Percentiles rank a stretch among this genome's conserved stretches.
Conservation (phyloP, 306 rosid genomes). For the Canavalia gladiata region DNA sequence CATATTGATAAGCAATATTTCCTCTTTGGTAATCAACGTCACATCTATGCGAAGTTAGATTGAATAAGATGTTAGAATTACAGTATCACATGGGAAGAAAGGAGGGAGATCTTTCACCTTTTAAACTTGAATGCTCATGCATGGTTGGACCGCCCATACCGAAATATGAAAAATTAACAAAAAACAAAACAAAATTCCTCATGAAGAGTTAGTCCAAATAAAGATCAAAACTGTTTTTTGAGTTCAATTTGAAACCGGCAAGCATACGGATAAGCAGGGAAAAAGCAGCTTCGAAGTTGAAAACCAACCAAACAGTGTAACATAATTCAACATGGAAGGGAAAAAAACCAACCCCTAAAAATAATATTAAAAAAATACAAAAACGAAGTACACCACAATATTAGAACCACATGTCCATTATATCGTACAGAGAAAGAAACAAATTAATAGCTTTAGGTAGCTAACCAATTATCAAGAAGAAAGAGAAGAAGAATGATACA, state of each 20-base stretch:
- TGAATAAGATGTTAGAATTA: constrained; percentile 40
- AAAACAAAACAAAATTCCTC: not conserved
- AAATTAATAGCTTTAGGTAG: constrained; percentile 29
- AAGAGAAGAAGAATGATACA: constrained; percentile 24
- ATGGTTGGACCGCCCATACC: constrained; percentile 59
- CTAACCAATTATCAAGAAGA: constrained; percentile 15
- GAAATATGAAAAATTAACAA: not conserved
- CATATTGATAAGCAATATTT: constrained; percentile 51
- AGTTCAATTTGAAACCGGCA: constrained; percentile 59
- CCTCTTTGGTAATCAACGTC: constrained; percentile 56
- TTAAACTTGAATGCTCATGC: constrained; percentile 59
- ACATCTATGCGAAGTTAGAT: constrained; percentile 56
- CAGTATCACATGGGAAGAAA: constrained; percentile 41
- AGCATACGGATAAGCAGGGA: constrained; percentile 60
- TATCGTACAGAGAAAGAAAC: constrained; percentile 50
- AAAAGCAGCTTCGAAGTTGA: constrained; percentile 64
- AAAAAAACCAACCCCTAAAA: constrained; percentile 31
- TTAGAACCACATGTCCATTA: constrained; percentile 45
- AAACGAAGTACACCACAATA: constrained; percentile 26
- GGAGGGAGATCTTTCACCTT: constrained; percentile 54
- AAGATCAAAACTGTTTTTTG: constrained; percentile 47
- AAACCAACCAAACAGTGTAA: constrained; percentile 54
- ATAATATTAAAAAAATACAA: constrained; percentile 17
- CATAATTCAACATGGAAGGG: constrained; percentile 47
- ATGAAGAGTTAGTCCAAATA: constrained; percentile 42